Percentiles rank a stretch among this genome's conserved stretches.
Evolutionary conservation across 805 yeast species (phyloP).

Genomic region (Ogataea pignaliae): DNA sequence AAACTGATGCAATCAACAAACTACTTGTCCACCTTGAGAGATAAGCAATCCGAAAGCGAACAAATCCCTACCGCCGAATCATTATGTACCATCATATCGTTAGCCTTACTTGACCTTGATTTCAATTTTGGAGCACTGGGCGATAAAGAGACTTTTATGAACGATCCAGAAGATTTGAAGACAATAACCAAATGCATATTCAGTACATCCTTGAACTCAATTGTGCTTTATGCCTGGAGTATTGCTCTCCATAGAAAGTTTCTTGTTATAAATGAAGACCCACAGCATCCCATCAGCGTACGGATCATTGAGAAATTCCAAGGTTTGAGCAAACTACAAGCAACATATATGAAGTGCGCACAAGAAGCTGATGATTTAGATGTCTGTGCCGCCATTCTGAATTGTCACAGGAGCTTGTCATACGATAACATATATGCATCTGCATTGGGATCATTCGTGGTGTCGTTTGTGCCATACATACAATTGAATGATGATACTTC

Average conservation of each 20-base stretch:
- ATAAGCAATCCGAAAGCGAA: conserved; percentile 24
- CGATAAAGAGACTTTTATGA: conserved; percentile 35
- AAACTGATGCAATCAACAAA: conserved; percentile 35
- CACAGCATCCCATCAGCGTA: conserved; percentile 20
- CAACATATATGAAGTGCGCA: conserved; percentile 33
- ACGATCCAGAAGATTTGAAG: conserved; percentile 36
- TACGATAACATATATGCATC: conserved; percentile 51
- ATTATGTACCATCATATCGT: conserved; percentile 43
- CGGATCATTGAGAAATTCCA: conserved; percentile 17
- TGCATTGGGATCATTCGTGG: conserved; percentile 40
- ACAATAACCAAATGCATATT: conserved; percentile 18
- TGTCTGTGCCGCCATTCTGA: conserved; percentile 42
- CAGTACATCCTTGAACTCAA: conserved; percentile 37
- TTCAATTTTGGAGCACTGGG: conserved; percentile 40
- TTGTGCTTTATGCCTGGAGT: conserved; percentile 65
- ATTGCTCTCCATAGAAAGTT: conserved; percentile 51
- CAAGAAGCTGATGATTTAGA: conserved; percentile 34
- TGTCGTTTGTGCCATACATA: conserved; percentile 45
- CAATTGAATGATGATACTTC: conserved; percentile 43
- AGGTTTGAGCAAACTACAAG: conserved; percentile 18
- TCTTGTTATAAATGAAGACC: conserved; percentile 33
- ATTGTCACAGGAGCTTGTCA: conserved; percentile 37
- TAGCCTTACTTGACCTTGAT: conserved; percentile 55
- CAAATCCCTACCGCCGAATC: conserved; percentile 34
- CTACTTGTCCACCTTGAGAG: conserved; percentile 14